These are phyloP conservation scores for Phytophthora pisi DNA, from an alignment of 352 stramenopile species.

Conservation along the genomic window DNA sequence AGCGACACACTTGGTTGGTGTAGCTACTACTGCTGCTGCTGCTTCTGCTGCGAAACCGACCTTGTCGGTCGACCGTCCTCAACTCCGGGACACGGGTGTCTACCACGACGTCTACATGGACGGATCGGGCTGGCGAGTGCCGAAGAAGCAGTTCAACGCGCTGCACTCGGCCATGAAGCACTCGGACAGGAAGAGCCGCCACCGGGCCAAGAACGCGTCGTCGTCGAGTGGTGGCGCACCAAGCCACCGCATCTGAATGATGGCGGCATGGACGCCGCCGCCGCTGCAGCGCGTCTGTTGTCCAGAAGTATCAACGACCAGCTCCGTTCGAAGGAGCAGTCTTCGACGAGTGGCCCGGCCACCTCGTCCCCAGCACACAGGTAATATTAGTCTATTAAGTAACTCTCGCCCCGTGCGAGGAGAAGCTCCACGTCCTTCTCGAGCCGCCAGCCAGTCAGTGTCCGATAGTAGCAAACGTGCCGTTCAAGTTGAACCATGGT, in stretches of 20 bases:
- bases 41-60: constrained; percentile 8
- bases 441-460: constrained; percentile 10
- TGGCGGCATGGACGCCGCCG: constrained; percentile 1
- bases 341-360: background rate
- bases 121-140: constrained; percentile 33
- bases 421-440: constrained; percentile 6
- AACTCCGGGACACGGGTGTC: constrained; percentile 37
- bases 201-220: constrained; percentile 37
- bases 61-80: constrained; percentile 33
- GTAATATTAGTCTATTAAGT: constrained; percentile 44
- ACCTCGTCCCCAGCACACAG: constrained; percentile 13
- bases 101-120: constrained; percentile 48
- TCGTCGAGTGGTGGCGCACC: constrained; percentile 12
- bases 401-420: constrained; percentile 17
- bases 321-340: constrained; percentile 16
- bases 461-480: constrained; percentile 23
- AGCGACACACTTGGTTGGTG: constrained; percentile 20
- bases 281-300: constrained; percentile 1
- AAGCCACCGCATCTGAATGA: constrained; percentile 34
- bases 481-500: constrained; percentile 20
- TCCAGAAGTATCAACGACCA: constrained; percentile 3
- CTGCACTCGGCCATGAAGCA: constrained; percentile 49
- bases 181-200: constrained; percentile 49
- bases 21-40: constrained; percentile 10
- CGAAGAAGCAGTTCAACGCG: constrained; percentile 49